Evolutionary conservation across 148 eudicot species (phyloP), one percentile per base, ranked within the genome.

Genomic region (Diospyros kaki): DNA sequence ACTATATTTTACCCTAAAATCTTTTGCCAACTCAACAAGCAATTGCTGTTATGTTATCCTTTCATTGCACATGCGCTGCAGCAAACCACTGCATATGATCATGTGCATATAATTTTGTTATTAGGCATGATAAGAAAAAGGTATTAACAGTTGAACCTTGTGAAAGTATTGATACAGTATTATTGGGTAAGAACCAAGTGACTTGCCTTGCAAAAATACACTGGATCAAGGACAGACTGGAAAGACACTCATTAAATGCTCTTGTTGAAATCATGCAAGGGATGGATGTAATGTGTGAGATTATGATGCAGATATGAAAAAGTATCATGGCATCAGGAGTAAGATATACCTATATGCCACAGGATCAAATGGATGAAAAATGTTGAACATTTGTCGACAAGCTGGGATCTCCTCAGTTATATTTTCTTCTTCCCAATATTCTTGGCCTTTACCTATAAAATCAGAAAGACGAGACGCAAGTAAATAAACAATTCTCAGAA

Each of bases 291-390:
- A 2, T 0, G 45, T 52, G 58, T 66, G 65, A 67, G 65, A 45
- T 43, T 66, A 28, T 9, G 40, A 52, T 67, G 38, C 56, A 68
- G 6, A 67, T 68, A 46, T 52, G 58, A 66, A 43, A 58, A 51
- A 68, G 11, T 3, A 68, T 60, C 11, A 5, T 17, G 14, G 60
- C 17, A 61, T 71, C 11, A 38, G 68, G 39, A 41, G 66, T 54
- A 42, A 72, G 67, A 73, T 58, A 77, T 76, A 90, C 99, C 99
- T 87, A 86, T 95, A 95, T 69, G 99, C 99, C 62, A 95, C 99
- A 59, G 99, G 99, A 83, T 95, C 99, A 85, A 88, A 95, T 75
- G 99, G 99, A 85, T 95, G 99, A 80, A 95, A 95, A 74, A 95
- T 91, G 81, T 95, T 95, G 80, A 95, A 87, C 98, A 95, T 93